Conservation (phyloP, 139 green algal species). For the Gonium pectorale region DNA sequence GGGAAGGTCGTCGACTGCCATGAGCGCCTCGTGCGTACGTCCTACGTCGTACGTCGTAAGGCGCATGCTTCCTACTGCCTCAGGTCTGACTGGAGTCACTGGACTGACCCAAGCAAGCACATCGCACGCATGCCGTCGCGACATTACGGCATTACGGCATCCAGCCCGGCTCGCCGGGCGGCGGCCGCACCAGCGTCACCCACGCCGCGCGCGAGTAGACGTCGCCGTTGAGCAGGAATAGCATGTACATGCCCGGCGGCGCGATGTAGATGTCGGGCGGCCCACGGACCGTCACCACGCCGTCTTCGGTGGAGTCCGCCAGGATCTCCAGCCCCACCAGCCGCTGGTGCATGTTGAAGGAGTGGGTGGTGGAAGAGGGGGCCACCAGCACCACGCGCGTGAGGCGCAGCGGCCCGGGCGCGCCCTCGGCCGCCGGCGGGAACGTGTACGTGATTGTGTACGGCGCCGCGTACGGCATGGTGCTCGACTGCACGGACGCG, state of each 20-base stretch:
- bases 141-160: too few relatives aligned
- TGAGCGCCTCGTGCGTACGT: too few relatives aligned
- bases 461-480: not conserved
- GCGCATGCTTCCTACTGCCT: too few relatives aligned
- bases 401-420: too few relatives aligned
- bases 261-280: constrained; percentile 20
- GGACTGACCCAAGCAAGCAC: too few relatives aligned
- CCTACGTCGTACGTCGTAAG: too few relatives aligned
- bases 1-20: too few relatives aligned
- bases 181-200: constrained; percentile 13
- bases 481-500: not conserved
- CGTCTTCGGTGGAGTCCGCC: too few relatives aligned
- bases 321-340: constrained; percentile 39
- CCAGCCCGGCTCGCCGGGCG: not conserved
- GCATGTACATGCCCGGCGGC: constrained; percentile 22
- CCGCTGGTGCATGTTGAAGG: constrained; percentile 56
- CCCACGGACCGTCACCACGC: not conserved
- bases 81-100: too few relatives aligned
- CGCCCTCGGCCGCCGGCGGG: too few relatives aligned
- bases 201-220: constrained; percentile 25
- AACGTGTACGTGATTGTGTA: not conserved
- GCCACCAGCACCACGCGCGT: constrained; percentile 40
- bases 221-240: constrained; percentile 22
- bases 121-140: too few relatives aligned
- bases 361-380: constrained; percentile 45